These are phyloP conservation scores for Aspergillus persii DNA, from an alignment of 2,329 filamentous ascomycete species.

Conservation along the genomic window DNA sequence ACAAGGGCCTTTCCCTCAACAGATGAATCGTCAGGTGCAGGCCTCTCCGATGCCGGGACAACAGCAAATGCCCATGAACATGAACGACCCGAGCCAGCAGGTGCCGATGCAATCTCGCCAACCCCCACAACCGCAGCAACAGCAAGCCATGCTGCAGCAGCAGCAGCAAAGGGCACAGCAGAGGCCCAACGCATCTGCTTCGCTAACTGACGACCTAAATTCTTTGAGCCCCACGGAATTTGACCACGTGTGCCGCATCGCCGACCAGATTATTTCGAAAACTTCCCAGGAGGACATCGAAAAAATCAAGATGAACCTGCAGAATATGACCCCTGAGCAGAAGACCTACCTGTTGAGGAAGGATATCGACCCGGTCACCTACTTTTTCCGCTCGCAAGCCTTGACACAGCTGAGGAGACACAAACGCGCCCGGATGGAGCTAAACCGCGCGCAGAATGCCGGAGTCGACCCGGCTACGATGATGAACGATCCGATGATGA, in stretches of 20 bases:
- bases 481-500: slow-evolving; percentile 40
- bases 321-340: slow-evolving; percentile 48
- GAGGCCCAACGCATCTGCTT: slow-evolving; percentile 26
- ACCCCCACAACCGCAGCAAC: slow-evolving; percentile 26
- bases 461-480: slow-evolving; percentile 30
- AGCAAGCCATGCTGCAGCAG: slow-evolving; percentile 22
- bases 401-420: slow-evolving; percentile 41
- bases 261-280: slow-evolving; percentile 47
- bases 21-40: slow-evolving; percentile 52
- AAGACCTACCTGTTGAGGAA: slow-evolving; percentile 45
- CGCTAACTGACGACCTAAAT: slow-evolving; percentile 34
- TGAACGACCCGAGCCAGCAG: slow-evolving; percentile 34
- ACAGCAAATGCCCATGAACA: slow-evolving; percentile 36
- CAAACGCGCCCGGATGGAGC: slow-evolving; percentile 32
- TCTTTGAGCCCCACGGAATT: slow-evolving; percentile 41
- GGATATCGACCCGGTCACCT: slow-evolving; percentile 50
- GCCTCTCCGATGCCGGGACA: slow-evolving; percentile 47
- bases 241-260: slow-evolving; percentile 46
- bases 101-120: slow-evolving; percentile 37
- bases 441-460: slow-evolving; percentile 30
- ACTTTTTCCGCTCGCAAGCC: slow-evolving; percentile 52
- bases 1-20: slow-evolving; percentile 48
- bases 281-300: slow-evolving; percentile 46
- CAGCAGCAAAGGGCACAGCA: slow-evolving; percentile 34
- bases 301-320: slow-evolving; percentile 48